Evolutionary conservation across 352 stramenopile genomes (phyloP).

Genomic region (Globisporangium orthogonon): DNA sequence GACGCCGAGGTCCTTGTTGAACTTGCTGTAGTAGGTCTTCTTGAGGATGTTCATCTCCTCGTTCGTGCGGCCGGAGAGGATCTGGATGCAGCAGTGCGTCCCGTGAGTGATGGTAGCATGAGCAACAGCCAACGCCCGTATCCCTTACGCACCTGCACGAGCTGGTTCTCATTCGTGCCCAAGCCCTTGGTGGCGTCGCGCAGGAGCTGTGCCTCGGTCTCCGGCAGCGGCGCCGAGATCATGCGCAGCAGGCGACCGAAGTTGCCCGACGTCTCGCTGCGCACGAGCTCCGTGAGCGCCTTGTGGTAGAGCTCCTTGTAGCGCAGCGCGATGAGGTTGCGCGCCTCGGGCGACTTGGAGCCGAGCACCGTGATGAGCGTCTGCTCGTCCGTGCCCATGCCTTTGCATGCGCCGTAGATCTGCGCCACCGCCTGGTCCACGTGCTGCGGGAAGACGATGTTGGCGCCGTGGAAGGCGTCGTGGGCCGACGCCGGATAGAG

Average conservation of each 20-base stretch:
- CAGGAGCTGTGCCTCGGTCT: conserved; percentile 67
- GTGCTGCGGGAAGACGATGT: conserved; percentile 33
- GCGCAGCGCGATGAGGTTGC: conserved; percentile 57
- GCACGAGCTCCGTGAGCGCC: conserved; percentile 44
- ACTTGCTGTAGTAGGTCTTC: conserved; percentile 65
- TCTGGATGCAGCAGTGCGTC: conserved; percentile 11
- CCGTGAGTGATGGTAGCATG: neutral
- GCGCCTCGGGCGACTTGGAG: conserved; percentile 58
- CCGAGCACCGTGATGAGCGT: conserved; percentile 62
- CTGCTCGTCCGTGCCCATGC: conserved; percentile 70
- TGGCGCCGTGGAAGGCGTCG: conserved; percentile 43
- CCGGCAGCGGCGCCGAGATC: conserved; percentile 62
- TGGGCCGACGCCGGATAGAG: conserved; percentile 58
- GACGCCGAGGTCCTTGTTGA: conserved; percentile 62
- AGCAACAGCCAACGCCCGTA: no score
- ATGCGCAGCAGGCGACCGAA: conserved; percentile 64
- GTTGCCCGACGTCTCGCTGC: conserved; percentile 71
- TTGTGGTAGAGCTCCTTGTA: conserved; percentile 69
- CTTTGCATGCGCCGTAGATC: conserved; percentile 60
- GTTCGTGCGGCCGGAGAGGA: conserved; percentile 63
- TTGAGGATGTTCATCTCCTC: conserved; percentile 81
- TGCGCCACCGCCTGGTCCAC: conserved; percentile 62
- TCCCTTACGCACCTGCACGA: conserved; percentile 26
- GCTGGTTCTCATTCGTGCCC: conserved; percentile 62
- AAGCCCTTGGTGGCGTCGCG: conserved; percentile 64